Evolutionary conservation across 2,329 filamentous ascomycete genomes (phyloP).

Genomic region (Trichoderma sp.): DNA sequence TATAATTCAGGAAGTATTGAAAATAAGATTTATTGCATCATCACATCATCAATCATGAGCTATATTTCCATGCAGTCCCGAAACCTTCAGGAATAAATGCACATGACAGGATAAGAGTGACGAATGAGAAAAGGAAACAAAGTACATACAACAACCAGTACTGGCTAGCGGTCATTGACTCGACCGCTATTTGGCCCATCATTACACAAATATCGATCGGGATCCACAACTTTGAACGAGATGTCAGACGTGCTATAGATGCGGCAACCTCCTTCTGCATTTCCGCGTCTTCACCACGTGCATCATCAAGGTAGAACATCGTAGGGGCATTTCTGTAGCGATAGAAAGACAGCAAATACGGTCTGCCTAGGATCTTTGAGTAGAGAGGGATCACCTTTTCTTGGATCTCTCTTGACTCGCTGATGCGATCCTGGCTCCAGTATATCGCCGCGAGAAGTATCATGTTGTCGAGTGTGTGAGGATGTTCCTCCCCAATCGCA

Average conservation of each 20-base stretch:
- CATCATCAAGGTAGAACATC: not conserved
- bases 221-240: not conserved
- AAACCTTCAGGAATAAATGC: not conserved
- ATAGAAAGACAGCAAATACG: no score
- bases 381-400: no score
- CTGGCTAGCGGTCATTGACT: not conserved
- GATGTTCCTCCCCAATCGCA: not conserved
- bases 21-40: not conserved
- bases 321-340: not conserved
- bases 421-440: no score
- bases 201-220: not conserved
- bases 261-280: not conserved
- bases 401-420: no score
- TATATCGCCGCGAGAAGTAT: no score
- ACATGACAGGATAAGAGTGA: not conserved
- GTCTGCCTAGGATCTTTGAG: no score
- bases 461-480: not conserved
- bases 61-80: not conserved
- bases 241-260: not conserved
- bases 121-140: accelerated
- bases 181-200: not conserved
- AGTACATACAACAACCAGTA: not conserved
- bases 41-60: not conserved
- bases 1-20: not conserved
- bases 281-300: not conserved